These are phyloP conservation scores for Neurospora sp. DNA, from an alignment of 495 filamentous ascomycete genomes.

Conservation along the genomic window DNA sequence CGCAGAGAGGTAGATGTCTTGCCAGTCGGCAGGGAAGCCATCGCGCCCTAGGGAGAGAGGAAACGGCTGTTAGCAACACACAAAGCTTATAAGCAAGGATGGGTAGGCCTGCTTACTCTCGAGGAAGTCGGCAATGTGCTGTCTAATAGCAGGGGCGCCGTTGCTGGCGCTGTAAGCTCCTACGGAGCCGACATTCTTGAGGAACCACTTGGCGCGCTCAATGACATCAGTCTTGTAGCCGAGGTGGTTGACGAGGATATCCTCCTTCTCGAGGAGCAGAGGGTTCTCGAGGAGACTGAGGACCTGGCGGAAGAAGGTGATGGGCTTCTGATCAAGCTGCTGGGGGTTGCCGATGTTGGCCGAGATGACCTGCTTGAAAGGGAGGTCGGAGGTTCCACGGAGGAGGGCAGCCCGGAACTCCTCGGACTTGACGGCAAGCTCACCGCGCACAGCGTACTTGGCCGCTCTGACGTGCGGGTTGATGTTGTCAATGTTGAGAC, in stretches of 20 bases:
- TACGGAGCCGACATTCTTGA: conserved; percentile 77
- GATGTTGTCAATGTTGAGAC: conserved; percentile 78
- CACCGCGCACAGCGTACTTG: conserved; percentile 94
- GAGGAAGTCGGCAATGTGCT: conserved; percentile 88
- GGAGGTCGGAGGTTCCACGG: conserved; percentile 49
- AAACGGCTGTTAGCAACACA: background rate
- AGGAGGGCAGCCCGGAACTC: conserved; percentile 64
- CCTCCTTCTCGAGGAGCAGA: conserved; percentile 62
- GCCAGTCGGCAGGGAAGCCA: conserved; percentile 68
- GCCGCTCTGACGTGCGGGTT: conserved; percentile 76
- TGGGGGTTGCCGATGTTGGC: conserved; percentile 99
- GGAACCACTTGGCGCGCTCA: conserved; percentile 65
- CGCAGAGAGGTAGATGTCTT: conserved; percentile 73
- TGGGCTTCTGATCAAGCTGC: conserved; percentile 96
- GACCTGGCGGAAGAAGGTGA: conserved; percentile 98
- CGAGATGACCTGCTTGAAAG: conserved; percentile 82
- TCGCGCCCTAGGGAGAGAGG: conserved; percentile 52
- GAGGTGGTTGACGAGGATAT: conserved; percentile 54
- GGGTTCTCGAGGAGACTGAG: conserved; percentile 92
- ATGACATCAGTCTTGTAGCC: conserved; percentile 85
- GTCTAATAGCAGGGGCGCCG: conserved; percentile 70
- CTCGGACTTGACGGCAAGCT: conserved; percentile 84
- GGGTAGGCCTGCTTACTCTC: conserved; percentile 43
- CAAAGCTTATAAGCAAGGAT: background rate
- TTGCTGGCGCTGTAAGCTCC: conserved; percentile 95